Conservation (phyloP, 192 early-diverging fungal species). For the Mortierella antarctica region DNA sequence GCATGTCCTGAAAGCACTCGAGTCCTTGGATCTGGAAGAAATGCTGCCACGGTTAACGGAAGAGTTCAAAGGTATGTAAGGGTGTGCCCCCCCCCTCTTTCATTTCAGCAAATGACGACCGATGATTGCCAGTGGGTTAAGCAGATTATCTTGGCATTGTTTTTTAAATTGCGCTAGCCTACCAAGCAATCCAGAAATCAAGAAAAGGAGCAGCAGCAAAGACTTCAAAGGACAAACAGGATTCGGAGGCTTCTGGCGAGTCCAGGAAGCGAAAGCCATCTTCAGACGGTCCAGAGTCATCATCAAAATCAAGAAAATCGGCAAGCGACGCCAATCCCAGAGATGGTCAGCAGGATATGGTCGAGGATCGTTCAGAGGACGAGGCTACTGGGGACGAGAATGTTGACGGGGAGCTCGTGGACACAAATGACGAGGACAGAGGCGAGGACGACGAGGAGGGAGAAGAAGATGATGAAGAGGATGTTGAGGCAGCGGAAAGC, state of each 20-base stretch:
- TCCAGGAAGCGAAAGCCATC: slow-evolving; percentile 51
- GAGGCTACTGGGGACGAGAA: slow-evolving; percentile 26
- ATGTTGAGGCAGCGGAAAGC: slow-evolving; percentile 1
- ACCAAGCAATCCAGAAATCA: slow-evolving; percentile 53
- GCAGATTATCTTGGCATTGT: not conserved
- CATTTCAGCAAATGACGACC: not conserved
- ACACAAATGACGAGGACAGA: slow-evolving; percentile 18
- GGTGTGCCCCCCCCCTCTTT: not conserved
- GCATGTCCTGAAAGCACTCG: slow-evolving; percentile 61
- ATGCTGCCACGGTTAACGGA: slow-evolving; percentile 54
- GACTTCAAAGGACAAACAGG: slow-evolving; percentile 20
- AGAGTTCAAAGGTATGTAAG: slow-evolving; percentile 54
- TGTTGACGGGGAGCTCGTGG: slow-evolving; percentile 20
- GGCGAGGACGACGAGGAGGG: slow-evolving; percentile 24
- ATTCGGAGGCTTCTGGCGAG: not conserved
- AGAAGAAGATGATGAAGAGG: slow-evolving; percentile 22
- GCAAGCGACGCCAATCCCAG: slow-evolving; percentile 30
- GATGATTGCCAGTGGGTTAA: too few species aligned
- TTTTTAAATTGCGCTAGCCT: slow-evolving; percentile 30
- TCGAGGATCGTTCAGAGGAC: slow-evolving; percentile 1
- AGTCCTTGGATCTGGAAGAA: slow-evolving; percentile 57
- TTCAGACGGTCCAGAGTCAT: not conserved
- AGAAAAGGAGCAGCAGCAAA: slow-evolving; percentile 46
- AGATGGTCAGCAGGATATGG: slow-evolving; percentile 17
- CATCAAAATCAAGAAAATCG: slow-evolving; percentile 42